phyloP scores from a whole-genome alignment of 192 early-diverging fungal genomes.

The Piromyces sp. region DNA sequence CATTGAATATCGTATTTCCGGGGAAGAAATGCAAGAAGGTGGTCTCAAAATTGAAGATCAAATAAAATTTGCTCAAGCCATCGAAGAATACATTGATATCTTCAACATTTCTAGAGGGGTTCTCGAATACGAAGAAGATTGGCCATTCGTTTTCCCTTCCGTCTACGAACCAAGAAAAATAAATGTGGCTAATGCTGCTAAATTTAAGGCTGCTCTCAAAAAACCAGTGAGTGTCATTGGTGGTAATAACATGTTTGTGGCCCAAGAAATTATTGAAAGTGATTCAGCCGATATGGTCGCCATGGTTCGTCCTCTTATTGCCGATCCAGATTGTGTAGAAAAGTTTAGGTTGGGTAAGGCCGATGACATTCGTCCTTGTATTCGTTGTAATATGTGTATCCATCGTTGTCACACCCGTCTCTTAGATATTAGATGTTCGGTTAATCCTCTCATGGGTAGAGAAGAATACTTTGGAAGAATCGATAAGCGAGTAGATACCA shows the following conservation, averaged over 20 bases:
- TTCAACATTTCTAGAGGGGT: neutral
- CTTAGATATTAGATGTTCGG: neutral
- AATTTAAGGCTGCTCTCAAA: neutral
- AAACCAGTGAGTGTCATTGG: neutral
- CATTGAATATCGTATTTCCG: neutral
- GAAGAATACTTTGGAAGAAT: neutral
- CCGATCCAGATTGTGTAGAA: neutral
- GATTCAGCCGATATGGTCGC: neutral
- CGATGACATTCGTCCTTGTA: neutral
- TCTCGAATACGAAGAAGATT: neutral
- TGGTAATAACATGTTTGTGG: neutral
- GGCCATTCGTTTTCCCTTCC: neutral
- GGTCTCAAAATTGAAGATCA: neutral
- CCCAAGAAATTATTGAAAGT: neutral
- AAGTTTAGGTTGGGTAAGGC: neutral
- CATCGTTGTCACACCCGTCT: neutral
- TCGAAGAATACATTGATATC: neutral
- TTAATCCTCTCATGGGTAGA: neutral
- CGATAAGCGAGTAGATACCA: neutral
- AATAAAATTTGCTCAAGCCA: neutral
- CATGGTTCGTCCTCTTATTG: neutral
- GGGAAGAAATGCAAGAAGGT: neutral
- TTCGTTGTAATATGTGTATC: neutral
- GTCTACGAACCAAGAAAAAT: neutral
- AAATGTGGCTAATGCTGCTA: neutral